Evolutionary conservation across 2,329 filamentous ascomycete species (phyloP), one percentile per base, ranked within the genome.

Genomic region (Paradendryphiella salina): DNA sequence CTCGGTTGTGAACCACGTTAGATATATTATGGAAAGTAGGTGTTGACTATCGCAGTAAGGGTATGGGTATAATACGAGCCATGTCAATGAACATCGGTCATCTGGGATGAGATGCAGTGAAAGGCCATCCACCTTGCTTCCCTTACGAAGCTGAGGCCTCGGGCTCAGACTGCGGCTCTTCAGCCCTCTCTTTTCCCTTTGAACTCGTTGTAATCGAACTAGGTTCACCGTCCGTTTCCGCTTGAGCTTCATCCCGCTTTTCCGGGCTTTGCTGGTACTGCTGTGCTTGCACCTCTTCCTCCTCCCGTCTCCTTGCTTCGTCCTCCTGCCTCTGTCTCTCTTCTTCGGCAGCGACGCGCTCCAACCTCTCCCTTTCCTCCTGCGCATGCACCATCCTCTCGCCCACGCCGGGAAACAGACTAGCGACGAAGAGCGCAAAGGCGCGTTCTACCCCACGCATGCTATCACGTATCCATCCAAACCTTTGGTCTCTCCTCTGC

Each of bases 371-470:
- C 13, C 79, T 75, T 45, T 80, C 79, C 59, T 82, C 79, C 50
- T 80, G 75, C 20, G 80, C 82, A 55, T 78, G 74, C 11, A 86
- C 80, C 64, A 84, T 81, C 6, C 81, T 74, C 64, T 86, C 84
- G 0, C 84, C 83, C 20, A 86, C 76, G 0, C 84, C 84, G 0
- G 84, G 84, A 64, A 84, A 80, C 41, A 86, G 64, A 66, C 81
- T 85, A 0, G 83, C 83, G 28, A 86, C 65, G 52, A 86, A 84
- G n/a, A 86, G 72, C n/a, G 82, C 81, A 33, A 83, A 62, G 1
- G 80, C 80, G 31, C 84, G 75, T 65, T 86, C 83, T 0, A 76
- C 66, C 1, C 77, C 75, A 35, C 80, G 70, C 14, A 82, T 44
- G 4, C 44, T 57, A 10, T 72, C 66, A 6, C 71, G 46, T 1